Evolutionary conservation across 1,284 basidiomycete species (phyloP), one percentile per base, ranked within the genome.

Genomic region (Lentinula novae-zelandiae): DNA sequence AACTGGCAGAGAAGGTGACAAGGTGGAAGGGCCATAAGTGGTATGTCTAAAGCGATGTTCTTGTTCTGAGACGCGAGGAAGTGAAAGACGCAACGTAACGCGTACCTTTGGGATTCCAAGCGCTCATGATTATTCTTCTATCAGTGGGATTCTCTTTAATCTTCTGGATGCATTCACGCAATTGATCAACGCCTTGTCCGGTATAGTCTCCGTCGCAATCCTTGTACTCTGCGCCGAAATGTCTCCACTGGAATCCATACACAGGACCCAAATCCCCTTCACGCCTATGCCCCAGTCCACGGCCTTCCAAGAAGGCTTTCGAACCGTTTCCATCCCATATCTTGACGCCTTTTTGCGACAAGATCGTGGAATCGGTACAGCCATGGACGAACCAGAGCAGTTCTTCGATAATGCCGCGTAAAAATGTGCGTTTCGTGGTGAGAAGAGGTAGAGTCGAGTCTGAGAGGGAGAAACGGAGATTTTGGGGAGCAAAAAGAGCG

Each of bases 1-100:
- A 99, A 99, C 72, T 99, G 96, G 76, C 95, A 97, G 73, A 99
- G 90, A 86, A 98, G 92, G 76, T 99, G 97, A 74, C 96, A 99
- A 0, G 96, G 96, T 0, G 96, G 97, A 0, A 99, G 85, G 0
- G 97, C 97, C 96, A 99, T 99, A 51, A 86, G 80, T 0, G 86
- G 82, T 34, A 99, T 90, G 75, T 97, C 96, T 96, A 58, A 60
- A 13, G 9, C 27, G 12, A 22, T 44, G n/a, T 46, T 22, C 33
- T 39, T 10, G 12, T 48, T 3, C 6, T 52, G 10, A 39, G 39
- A 17, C 17, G 22, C 38, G 20, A 31, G 17, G 27, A 31, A 22
- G 20, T 49, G 54, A 42, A 64, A 6, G 17, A 60, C 27, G 42
- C 17, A 55, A 42, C 62, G 13, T 39, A 17, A 52, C n/a, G 67